Evolutionary conservation across 2,329 filamentous ascomycete species (phyloP).

Genomic region (Xylaria sp.): DNA sequence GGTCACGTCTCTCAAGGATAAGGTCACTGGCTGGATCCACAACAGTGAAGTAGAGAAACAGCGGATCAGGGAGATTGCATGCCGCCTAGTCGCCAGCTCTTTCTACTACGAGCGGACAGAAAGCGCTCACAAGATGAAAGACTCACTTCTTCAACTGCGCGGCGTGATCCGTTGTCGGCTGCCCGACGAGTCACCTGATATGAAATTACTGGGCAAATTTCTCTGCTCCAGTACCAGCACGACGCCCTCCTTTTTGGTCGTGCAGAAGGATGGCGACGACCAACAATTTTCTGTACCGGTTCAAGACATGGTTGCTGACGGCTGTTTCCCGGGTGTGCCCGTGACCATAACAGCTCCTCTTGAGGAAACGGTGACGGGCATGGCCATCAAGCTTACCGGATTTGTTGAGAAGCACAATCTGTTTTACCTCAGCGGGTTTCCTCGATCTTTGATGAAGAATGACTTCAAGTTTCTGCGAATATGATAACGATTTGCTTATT

Average conservation of each 20-base stretch:
- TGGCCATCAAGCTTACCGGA: not conserved
- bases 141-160: not conserved
- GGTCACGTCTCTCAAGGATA: not conserved
- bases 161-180: not conserved
- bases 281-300: not conserved
- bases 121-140: not conserved
- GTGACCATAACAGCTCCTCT: not conserved
- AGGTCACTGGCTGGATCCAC: not conserved
- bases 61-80: not conserved
- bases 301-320: not conserved
- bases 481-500: too few species aligned
- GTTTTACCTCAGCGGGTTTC: constrained; percentile 3
- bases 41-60: not conserved
- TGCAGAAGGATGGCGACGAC: not conserved
- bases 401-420: not conserved
- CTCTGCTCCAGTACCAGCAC: not conserved
- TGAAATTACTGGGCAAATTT: not conserved
- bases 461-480: too few species aligned
- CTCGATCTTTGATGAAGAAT: not conserved
- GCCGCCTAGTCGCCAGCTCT: not conserved
- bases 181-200: not conserved
- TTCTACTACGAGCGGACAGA: not conserved
- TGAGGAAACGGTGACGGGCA: not conserved
- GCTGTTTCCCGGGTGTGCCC: not conserved
- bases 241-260: not conserved